These are phyloP conservation scores for Lolium multiflorum DNA, from an alignment of 176 grass and related monocot genomes.

Conservation along the genomic window DNA sequence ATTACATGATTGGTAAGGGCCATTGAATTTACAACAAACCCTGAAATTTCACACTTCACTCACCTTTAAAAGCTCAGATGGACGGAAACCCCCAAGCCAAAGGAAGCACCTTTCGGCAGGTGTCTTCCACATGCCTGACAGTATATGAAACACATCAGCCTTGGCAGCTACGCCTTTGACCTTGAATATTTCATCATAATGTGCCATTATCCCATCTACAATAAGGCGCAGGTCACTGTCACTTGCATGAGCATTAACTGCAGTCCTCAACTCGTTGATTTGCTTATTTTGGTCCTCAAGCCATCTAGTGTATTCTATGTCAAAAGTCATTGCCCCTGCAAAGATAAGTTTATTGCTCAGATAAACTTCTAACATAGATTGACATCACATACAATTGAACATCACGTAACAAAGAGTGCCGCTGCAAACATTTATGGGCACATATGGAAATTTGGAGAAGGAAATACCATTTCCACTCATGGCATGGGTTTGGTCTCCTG, in stretches of 20 bases:
- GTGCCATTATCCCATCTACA: constrained; percentile 62
- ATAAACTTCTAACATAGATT: constrained; percentile 27
- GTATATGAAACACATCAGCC: constrained; percentile 71
- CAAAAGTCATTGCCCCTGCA: constrained; percentile 62
- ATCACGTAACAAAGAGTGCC: not conserved
- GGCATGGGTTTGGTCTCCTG: constrained; percentile 73
- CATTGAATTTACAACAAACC: not conserved
- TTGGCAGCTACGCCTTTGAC: constrained; percentile 59
- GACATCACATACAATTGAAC: not conserved
- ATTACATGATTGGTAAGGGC: constrained; percentile 6
- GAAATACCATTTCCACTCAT: constrained; percentile 68
- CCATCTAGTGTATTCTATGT: constrained; percentile 63
- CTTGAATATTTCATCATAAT: constrained; percentile 66
- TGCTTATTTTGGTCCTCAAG: constrained; percentile 67
- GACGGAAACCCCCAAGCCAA: constrained; percentile 67
- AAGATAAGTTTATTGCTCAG: constrained; percentile 28
- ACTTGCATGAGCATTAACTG: constrained; percentile 72
- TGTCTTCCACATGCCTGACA: constrained; percentile 75
- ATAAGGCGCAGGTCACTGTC: constrained; percentile 63
- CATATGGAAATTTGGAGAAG: not conserved
- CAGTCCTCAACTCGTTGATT: constrained; percentile 66
- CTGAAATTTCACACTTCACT: not conserved
- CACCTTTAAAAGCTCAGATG: constrained; percentile 65
- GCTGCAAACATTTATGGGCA: not conserved
- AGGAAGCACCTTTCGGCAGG: constrained; percentile 68